Conservation (phyloP, 2,329 filamentous ascomycete genomes). For the Fusarium agapanthi region DNA sequence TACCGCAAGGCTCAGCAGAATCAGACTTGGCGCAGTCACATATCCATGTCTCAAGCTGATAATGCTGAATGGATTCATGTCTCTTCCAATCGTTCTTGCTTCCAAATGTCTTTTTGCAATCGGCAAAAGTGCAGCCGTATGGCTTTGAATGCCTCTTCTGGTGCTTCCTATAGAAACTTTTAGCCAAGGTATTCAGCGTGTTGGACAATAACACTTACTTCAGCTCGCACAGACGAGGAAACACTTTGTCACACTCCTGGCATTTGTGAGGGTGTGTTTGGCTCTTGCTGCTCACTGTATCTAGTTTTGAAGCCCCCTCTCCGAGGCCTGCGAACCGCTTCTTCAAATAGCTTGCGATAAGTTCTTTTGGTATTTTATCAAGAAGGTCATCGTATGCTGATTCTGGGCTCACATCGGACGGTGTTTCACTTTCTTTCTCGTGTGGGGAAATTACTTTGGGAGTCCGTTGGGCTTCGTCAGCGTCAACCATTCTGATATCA, state of each 20-base stretch:
- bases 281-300: slow-evolving; percentile 17
- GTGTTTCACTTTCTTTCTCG: background rate
- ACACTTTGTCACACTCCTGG: slow-evolving; percentile 56
- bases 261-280: slow-evolving; percentile 45
- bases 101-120: slow-evolving; percentile 80
- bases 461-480: slow-evolving; percentile 14
- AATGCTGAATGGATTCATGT: slow-evolving; percentile 85
- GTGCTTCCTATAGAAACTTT: slow-evolving; percentile 73
- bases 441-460: background rate
- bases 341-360: slow-evolving; percentile 47
- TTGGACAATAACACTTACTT: slow-evolving; percentile 54
- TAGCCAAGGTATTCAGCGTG: background rate
- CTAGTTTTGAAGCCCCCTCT: slow-evolving; percentile 11
- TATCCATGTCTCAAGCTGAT: slow-evolving; percentile 74
- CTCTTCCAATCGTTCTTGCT: slow-evolving; percentile 95
- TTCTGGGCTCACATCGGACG: slow-evolving; percentile 1
- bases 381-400: slow-evolving; percentile 36
- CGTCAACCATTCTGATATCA: slow-evolving; percentile 30
- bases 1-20: slow-evolving; percentile 57
- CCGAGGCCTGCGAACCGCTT: slow-evolving; percentile 7
- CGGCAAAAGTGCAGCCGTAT: slow-evolving; percentile 79
- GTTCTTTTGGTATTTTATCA: slow-evolving; percentile 43
- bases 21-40: slow-evolving; percentile 59
- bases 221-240: slow-evolving; percentile 62
- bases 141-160: slow-evolving; percentile 81